Conservation (phyloP, 129 eudicot genomes). For the Gnaphalium uliginosum region DNA sequence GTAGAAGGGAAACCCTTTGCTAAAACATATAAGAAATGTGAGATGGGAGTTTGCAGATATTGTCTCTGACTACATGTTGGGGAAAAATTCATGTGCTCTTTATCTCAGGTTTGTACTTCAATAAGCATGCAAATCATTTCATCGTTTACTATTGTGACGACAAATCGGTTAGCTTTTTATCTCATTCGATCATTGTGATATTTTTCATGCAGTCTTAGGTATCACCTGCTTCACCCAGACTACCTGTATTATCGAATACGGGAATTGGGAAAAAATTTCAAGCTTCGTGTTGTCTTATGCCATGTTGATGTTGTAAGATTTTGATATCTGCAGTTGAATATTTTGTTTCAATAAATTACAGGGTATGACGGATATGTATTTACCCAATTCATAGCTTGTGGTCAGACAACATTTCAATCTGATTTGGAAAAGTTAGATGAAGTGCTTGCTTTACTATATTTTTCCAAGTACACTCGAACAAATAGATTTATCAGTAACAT, state of each 20-base stretch:
- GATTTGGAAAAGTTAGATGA: not conserved
- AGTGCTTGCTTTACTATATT: not conserved
- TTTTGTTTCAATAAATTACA: slow-evolving; percentile 1
- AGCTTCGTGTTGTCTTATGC: slow-evolving; percentile 88
- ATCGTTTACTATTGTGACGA: not conserved
- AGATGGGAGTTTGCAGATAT: slow-evolving; percentile 87
- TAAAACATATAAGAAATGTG: slow-evolving; percentile 91
- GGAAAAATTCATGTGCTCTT: slow-evolving; percentile 85
- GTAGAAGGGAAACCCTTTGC: slow-evolving; percentile 98
- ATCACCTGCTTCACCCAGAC: slow-evolving; percentile 97
- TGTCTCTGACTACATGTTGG: slow-evolving; percentile 81
- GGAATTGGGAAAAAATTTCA: slow-evolving; percentile 84
- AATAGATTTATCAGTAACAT: not conserved
- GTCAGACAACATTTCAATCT: too few relatives aligned
- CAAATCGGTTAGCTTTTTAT: not conserved
- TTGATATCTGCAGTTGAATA: slow-evolving; percentile 2
- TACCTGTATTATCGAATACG: slow-evolving; percentile 89
- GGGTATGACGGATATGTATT: not conserved
- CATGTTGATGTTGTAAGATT: slow-evolving; percentile 92
- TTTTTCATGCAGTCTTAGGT: slow-evolving; percentile 68
- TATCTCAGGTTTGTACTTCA: slow-evolving; percentile 73
- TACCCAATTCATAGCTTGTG: not conserved
- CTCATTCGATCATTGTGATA: slow-evolving; percentile 5
- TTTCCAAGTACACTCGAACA: not conserved
- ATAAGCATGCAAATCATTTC: not conserved